Conservation (phyloP, 345 rosid species). For the Hibiscus mutabilis region DNA sequence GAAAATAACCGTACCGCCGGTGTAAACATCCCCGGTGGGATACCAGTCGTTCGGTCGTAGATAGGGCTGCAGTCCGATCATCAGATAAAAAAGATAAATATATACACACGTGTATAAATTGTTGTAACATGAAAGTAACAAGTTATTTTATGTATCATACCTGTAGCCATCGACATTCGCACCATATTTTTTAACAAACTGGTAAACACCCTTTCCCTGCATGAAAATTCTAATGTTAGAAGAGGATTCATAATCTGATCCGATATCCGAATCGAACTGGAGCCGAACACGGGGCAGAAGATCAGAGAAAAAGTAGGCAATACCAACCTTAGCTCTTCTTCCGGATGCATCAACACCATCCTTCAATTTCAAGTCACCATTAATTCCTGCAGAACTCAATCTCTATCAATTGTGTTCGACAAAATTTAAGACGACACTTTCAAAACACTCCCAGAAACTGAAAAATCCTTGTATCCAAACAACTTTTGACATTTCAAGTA, state of each 20-base stretch:
- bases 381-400: slow-evolving; percentile 31
- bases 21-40: slow-evolving; percentile 69
- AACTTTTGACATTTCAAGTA: background rate
- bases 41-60: slow-evolving; percentile 65
- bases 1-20: slow-evolving; percentile 42
- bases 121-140: background rate
- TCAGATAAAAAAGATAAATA: background rate
- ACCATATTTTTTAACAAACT: slow-evolving; percentile 87
- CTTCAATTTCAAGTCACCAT: slow-evolving; percentile 76
- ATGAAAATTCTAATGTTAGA: background rate
- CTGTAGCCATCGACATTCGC: slow-evolving; percentile 98
- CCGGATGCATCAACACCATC: slow-evolving; percentile 81
- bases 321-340: slow-evolving; percentile 56
- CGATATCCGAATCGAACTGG: too few species aligned
- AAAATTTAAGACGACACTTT: background rate
- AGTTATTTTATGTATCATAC: slow-evolving; percentile 15
- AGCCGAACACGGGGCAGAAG: background rate
- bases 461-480: too few species aligned
- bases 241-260: background rate
- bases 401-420: too few species aligned
- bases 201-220: slow-evolving; percentile 98
- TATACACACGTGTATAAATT: too few species aligned
- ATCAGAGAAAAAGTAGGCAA: background rate
- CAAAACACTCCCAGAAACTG: background rate
- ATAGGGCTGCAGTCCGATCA: slow-evolving; percentile 53